These are phyloP conservation scores for Cladorrhinum samala DNA, from an alignment of 495 filamentous ascomycete species.

Conservation along the genomic window DNA sequence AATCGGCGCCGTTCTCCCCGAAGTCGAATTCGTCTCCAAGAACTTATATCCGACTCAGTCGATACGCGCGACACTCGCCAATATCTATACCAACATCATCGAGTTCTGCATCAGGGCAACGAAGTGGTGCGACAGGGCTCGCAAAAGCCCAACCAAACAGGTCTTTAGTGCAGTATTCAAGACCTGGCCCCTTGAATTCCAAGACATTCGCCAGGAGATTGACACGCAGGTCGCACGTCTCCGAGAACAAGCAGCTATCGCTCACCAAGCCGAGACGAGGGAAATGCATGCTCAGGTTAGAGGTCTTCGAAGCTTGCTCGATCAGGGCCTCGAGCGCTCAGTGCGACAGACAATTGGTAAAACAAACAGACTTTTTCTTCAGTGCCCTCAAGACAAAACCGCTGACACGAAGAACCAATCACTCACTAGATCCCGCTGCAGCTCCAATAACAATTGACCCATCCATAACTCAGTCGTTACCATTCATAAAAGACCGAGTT, in stretches of 20 bases:
- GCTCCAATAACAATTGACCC: too few species aligned
- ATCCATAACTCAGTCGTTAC: not conserved
- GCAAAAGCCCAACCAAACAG: not conserved
- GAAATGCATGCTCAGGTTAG: conserved; percentile 1
- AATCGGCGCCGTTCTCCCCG: conserved; percentile 31
- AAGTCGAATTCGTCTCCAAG: conserved; percentile 18
- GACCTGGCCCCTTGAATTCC: conserved; percentile 9
- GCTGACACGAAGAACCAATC: too few species aligned
- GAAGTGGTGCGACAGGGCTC: conserved; percentile 28
- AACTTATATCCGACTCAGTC: conserved; percentile 30
- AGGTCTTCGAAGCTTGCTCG: not conserved
- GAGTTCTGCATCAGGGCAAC: conserved; percentile 24
- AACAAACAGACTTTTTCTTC: not conserved
- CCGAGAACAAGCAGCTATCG: conserved; percentile 4
- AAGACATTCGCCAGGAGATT: conserved; percentile 3
- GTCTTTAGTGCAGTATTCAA: conserved; percentile 3
- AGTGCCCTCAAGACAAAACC: too few species aligned
- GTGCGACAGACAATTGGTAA: too few species aligned
- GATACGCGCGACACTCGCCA: conserved; percentile 25
- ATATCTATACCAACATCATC: conserved; percentile 30
- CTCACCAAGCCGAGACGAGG: conserved; percentile 9
- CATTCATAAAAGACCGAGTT: not conserved
- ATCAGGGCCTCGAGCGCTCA: too few species aligned
- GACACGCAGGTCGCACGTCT: not conserved
- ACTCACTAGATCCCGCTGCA: too few species aligned